These are phyloP conservation scores for Fusarium sp. DNA, from an alignment of 2,329 filamentous ascomycete genomes.

Conservation along the genomic window DNA sequence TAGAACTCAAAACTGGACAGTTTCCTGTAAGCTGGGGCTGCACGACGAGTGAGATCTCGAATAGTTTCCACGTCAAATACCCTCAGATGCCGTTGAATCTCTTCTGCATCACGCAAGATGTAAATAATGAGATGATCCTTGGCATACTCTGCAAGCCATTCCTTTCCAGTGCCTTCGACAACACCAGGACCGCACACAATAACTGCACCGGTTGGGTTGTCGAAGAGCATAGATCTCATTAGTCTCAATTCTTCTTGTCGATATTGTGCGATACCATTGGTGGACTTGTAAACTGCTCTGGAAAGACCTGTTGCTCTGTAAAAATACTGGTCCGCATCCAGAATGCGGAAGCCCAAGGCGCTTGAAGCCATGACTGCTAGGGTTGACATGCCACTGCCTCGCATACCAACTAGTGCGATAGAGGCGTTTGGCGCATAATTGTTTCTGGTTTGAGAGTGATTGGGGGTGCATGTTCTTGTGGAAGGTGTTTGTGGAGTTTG, in stretches of 20 bases:
- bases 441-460: fast-evolving
- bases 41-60: neutral
- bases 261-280: neutral
- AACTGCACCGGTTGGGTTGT: neutral
- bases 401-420: neutral
- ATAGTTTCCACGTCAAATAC: neutral
- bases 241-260: neutral
- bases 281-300: neutral
- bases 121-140: neutral
- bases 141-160: neutral
- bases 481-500: neutral
- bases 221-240: conserved; percentile 8
- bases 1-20: conserved; percentile 4
- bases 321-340: conserved; percentile 7
- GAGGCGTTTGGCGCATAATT: neutral
- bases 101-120: neutral
- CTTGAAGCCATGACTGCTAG: conserved; percentile 2
- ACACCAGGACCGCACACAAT: conserved; percentile 10
- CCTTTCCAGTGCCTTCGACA: neutral
- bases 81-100: neutral
- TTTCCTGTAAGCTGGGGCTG: neutral
- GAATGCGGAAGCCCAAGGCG: neutral
- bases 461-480: neutral
- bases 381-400: conserved; percentile 4
- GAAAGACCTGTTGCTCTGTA: neutral